These are phyloP conservation scores for Podospora comata DNA, from an alignment of 495 filamentous ascomycete species.

Conservation along the genomic window DNA sequence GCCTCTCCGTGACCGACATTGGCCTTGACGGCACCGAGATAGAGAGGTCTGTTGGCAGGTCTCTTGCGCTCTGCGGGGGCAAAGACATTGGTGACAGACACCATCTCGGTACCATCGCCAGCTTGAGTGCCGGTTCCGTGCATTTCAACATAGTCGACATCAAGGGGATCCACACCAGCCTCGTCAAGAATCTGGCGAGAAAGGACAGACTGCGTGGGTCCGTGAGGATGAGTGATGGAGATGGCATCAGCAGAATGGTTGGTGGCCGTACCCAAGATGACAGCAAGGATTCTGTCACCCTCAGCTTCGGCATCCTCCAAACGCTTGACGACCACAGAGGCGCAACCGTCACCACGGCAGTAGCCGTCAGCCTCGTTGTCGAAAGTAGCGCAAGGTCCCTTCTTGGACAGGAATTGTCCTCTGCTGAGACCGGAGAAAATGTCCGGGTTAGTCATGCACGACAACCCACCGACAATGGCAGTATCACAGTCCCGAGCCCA, in stretches of 20 bases:
- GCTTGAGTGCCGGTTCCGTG: conserved; percentile 88
- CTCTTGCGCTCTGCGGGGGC: conserved; percentile 67
- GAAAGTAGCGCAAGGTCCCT: conserved; percentile 76
- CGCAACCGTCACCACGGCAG: conserved; percentile 70
- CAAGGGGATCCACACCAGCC: conserved; percentile 66
- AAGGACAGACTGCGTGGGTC: conserved; percentile 66
- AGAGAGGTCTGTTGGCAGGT: conserved; percentile 64
- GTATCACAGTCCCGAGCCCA: conserved; percentile 82
- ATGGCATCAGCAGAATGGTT: conserved; percentile 75
- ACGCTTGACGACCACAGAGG: conserved; percentile 68
- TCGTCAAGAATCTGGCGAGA: conserved; percentile 66
- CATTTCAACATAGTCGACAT: conserved; percentile 82
- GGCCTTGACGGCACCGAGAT: conserved; percentile 81
- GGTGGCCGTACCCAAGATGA: conserved; percentile 63
- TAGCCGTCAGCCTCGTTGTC: conserved; percentile 76
- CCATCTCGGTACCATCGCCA: conserved; percentile 77
- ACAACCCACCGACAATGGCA: conserved; percentile 79
- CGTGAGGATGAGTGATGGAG: conserved; percentile 82
- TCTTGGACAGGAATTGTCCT: conserved; percentile 78
- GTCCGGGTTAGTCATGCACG: conserved; percentile 75
- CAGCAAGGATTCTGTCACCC: conserved; percentile 68
- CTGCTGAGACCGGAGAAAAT: conserved; percentile 80
- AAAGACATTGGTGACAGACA: conserved; percentile 74
- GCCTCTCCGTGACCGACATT: conserved; percentile 91
- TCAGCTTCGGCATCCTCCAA: conserved; percentile 71